Conservation (phyloP, 2,329 filamentous ascomycete genomes). For the Calonectria ilicicola region DNA sequence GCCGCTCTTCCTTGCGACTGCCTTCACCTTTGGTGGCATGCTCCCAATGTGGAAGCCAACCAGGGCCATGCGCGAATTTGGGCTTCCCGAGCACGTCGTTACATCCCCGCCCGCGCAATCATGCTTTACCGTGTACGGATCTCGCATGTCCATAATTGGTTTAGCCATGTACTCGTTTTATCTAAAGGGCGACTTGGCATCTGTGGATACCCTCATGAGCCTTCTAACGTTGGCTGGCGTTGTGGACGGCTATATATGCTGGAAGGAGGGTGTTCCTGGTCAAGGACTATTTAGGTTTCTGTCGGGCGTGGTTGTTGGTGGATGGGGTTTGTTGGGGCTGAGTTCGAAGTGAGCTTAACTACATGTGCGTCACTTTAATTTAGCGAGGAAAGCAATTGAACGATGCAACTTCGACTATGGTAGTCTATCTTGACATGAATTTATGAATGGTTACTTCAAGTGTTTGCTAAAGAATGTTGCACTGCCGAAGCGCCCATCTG, state of each 20-base stretch:
- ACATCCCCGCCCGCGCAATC: conserved; percentile 45
- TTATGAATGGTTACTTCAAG: background rate
- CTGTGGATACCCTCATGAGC: conserved; percentile 37
- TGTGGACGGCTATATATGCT: conserved; percentile 40
- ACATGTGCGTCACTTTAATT: too few species aligned
- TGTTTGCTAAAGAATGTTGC: conserved; percentile 3
- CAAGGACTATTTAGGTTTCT: conserved; percentile 29
- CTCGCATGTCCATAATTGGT: conserved; percentile 34
- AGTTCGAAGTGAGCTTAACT: conserved; percentile 15
- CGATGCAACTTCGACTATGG: too few species aligned
- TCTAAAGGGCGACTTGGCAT: conserved; percentile 28
- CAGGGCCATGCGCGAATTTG: conserved; percentile 48
- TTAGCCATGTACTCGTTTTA: conserved; percentile 40
- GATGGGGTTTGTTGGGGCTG: conserved; percentile 34
- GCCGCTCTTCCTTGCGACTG: conserved; percentile 43
- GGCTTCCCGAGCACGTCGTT: conserved; percentile 46
- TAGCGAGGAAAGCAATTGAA: too few species aligned
- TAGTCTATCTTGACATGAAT: background rate
- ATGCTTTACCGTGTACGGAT: conserved; percentile 43
- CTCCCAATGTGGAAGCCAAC: conserved; percentile 48
- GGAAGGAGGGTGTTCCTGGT: conserved; percentile 33
- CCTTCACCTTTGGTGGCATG: conserved; percentile 47
- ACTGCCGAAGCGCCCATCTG: background rate
- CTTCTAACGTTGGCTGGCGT: conserved; percentile 31
- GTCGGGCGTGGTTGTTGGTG: conserved; percentile 21